Base-by-base conservation (phyloP, 306 rosid species). In the Bauhinia variegata region DNA sequence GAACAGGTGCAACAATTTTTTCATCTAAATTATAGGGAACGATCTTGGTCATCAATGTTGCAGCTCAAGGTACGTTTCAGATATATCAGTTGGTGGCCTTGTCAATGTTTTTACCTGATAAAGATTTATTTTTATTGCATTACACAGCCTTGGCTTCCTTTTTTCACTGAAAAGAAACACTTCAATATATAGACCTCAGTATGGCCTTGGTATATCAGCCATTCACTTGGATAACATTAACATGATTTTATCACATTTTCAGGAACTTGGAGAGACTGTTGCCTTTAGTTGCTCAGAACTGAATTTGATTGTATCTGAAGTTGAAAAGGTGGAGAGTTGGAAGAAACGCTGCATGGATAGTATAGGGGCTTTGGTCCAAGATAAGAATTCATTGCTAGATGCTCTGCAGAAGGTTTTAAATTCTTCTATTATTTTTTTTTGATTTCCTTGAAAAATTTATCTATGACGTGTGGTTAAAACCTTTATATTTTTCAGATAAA, bases 271-370 rank as follows among this genome's bases (percentile, higher is more conserved):
- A 60, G 73, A 76, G 77, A 49, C 78, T 23, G 55, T 62, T 75
- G 92, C 93, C 74, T 87, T 92, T 63, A 39, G 68, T 75, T 92
- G 96, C 76, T 28, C 86, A 23, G 96, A 89, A 71, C 87, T 86
- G 34, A 81, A 87, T 63, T 63, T 73, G 78, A 70, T 92, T 54
- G 70, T 78, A 60, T 89, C 86, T 73, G 88, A 86, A 81, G 96
- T 87, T 79, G 91, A 72, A 69, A 89, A 80, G 88, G 87, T 92
- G 80, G 92, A 89, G 74, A 84, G 73, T 79, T 93, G 98, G 98
- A 83, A 80, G 80, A 80, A 74, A 71, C 78, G 48, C 66, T 89
- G 96, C 83, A 69, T 70, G 57, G 73, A 65, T 38, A 61, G 67
- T 44, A 57, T 84, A 42, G 85, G 83, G 64, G 68, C 66, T 37